Evolutionary conservation across 768 basidiomycete genomes (phyloP), one percentile per base, ranked within the genome.

Genomic region (Psilocybe azurescens): DNA sequence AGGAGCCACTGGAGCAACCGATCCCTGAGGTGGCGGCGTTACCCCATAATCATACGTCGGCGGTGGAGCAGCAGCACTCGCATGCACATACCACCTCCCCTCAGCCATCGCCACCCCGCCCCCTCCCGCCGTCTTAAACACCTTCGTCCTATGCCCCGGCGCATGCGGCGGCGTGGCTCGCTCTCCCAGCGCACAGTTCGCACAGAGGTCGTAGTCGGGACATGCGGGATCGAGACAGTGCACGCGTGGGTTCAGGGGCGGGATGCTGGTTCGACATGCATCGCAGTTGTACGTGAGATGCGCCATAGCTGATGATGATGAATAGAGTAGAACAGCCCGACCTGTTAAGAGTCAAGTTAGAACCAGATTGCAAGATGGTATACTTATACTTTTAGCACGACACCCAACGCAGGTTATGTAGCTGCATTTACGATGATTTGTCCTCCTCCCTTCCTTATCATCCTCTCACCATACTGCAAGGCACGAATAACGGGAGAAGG

Each of bases 141-240:
- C 54, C n/a, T 55, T 52, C 29, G 55, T 56, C 7, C 18, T 28
- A 36, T 59, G 62, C 20, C 11, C 29, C 7, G 3, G 53, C 28
- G 30, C 46, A 39, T 64, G 62, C 10, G 58, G 53, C 7, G 38
- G 44, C 14, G 58, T 52, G 51, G 32, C 56, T 5, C 62, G 62
- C 44, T 59, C 62, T 18, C 54, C 62, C 0, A 63, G 53, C 6
- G 29, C 36, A 32, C 62, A 63, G 29, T 59, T 63, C 4, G 58
- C 57, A 44, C 62, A 63, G 9, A 64, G 62, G 41, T 64, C 62
- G 38, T 60, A 64, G 29, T 64, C 50, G n/a, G 49, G 38, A 32
- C 62, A 64, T 36, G 41, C 53, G 41, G 41, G 41, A n/a, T 44
- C 41, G 6, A 64, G 53, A 24, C 62, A 64, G 46, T 56, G 62